These are phyloP conservation scores for Pseudonitzschia delicatissima DNA, from an alignment of 108 stramenopile species.

Conservation along the genomic window DNA sequence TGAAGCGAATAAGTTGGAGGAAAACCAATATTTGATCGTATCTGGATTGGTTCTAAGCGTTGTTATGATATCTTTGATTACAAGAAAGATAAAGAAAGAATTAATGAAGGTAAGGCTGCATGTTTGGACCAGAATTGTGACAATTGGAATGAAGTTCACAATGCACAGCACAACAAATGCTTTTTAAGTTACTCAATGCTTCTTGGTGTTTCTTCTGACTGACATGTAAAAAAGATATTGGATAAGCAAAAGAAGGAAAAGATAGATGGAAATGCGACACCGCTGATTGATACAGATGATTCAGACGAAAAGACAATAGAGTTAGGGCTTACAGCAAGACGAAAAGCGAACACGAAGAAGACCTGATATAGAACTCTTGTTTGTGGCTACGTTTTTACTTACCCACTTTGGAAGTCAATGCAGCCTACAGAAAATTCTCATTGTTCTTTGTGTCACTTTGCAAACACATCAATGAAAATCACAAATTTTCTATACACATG, in stretches of 20 bases:
- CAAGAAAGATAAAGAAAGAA: constrained; percentile 65
- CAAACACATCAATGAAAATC: too few relatives aligned
- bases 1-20: constrained; percentile 53
- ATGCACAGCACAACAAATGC: not conserved
- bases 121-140: too few relatives aligned
- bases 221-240: constrained; percentile 36
- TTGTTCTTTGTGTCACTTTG: too few relatives aligned
- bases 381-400: too few relatives aligned
- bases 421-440: too few relatives aligned
- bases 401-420: too few relatives aligned
- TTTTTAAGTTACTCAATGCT: not conserved
- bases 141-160: not conserved
- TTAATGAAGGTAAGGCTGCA: constrained; percentile 55
- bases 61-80: constrained; percentile 71
- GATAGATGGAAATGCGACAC: constrained; percentile 23
- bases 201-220: not conserved
- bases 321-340: constrained; percentile 20
- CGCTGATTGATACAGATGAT: not conserved
- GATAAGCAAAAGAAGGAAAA: constrained; percentile 75
- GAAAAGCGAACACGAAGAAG: constrained; percentile 11
- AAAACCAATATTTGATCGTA: constrained; percentile 61
- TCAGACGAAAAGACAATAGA: constrained; percentile 21
- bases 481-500: too few relatives aligned
- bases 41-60: constrained; percentile 60
- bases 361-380: too few relatives aligned